Percentiles rank a stretch among this genome's conserved stretches.
These are phyloP conservation scores for Naganishia randhawae DNA, from an alignment of 768 basidiomycete species.

Conservation along the genomic window DNA sequence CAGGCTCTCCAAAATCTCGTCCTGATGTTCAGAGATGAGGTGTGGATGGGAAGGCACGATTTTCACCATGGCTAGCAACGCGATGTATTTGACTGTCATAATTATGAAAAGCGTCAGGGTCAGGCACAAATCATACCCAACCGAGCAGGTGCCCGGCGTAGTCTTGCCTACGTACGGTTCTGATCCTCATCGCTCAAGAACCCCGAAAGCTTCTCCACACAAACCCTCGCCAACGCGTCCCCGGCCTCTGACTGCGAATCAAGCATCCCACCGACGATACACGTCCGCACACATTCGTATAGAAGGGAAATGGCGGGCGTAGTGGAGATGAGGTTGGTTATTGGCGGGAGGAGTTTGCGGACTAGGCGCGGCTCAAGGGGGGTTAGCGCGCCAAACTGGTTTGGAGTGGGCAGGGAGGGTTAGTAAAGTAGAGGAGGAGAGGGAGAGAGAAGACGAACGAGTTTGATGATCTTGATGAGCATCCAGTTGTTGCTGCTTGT, in stretches of 20 bases:
- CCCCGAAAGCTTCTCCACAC: constrained; percentile 85
- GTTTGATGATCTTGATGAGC: constrained; percentile 96
- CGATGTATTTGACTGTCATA: constrained; percentile 85
- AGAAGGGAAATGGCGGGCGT: constrained; percentile 91
- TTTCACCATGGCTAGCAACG: constrained; percentile 88
- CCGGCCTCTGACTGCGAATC: constrained; percentile 61
- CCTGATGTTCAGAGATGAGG: constrained; percentile 84
- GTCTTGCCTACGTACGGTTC: constrained; percentile 66
- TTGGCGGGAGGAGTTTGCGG: constrained; percentile 86
- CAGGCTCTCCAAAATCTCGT: constrained; percentile 80
- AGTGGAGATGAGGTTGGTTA: constrained; percentile 90
- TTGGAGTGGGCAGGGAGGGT: constrained; percentile 17
- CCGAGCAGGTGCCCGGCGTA: neutral
- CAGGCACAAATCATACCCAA: neutral
- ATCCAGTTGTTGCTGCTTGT: constrained; percentile 98
- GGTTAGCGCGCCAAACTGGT: constrained; percentile 83
- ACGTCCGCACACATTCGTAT: constrained; percentile 97
- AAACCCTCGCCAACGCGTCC: constrained; percentile 72
- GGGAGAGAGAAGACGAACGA: constrained; percentile 57
- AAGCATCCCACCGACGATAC: constrained; percentile 95
- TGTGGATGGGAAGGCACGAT: constrained; percentile 89
- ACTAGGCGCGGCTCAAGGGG: constrained; percentile 90
- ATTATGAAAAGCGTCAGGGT: neutral
- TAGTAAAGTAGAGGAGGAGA: neutral
- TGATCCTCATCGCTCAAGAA: constrained; percentile 93